Conservation (phyloP, 2,329 filamentous ascomycete species). For the Apiospora aurea region DNA sequence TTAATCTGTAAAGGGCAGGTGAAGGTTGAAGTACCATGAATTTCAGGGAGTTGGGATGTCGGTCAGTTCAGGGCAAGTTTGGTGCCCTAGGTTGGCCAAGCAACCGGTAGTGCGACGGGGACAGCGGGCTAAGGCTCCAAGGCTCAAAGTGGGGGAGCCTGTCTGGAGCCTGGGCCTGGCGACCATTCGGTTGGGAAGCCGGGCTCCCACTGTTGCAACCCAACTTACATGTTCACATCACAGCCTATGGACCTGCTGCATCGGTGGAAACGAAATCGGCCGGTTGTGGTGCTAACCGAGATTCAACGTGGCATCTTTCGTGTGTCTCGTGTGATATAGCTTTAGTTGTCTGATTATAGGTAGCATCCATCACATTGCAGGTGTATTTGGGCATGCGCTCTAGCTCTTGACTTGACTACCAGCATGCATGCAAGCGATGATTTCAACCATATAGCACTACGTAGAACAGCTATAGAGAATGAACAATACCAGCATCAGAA, state of each 20-base stretch:
- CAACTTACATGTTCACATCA: conserved; percentile 1
- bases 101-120: conserved; percentile 5
- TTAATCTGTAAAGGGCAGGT: not conserved
- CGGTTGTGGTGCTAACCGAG: not conserved
- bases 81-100: not conserved
- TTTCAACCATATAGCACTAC: not conserved
- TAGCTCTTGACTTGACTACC: not conserved
- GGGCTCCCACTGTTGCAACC: not conserved
- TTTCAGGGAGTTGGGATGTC: not conserved
- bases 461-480: not conserved
- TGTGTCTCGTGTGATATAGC: not conserved
- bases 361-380: not conserved
- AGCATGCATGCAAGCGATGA: not conserved
- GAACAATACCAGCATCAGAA: not conserved
- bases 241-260: not conserved
- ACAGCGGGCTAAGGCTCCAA: not conserved
- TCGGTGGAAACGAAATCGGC: not conserved
- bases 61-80: conserved; percentile 1
- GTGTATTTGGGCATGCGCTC: not conserved
- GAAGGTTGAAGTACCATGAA: not conserved
- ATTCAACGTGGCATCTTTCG: not conserved
- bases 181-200: not conserved
- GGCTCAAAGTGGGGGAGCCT: not conserved
- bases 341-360: not conserved
- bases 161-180: not conserved